Conservation (phyloP, 2,329 filamentous ascomycete species). For the Penicillium sp. region DNA sequence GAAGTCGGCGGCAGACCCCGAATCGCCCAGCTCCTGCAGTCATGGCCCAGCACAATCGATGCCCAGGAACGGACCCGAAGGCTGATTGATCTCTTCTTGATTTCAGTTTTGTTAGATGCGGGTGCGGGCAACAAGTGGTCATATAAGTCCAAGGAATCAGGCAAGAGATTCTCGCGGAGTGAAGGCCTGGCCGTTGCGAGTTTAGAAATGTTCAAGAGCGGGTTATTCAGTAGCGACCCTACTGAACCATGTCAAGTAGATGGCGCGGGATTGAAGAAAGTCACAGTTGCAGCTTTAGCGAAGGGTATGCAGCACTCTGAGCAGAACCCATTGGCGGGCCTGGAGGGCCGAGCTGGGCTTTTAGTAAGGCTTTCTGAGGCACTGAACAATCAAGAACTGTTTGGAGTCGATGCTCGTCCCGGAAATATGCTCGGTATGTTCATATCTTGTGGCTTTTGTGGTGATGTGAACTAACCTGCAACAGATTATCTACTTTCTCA, state of each 20-base stretch:
- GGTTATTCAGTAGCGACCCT: conserved; percentile 78
- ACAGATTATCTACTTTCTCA: conserved; percentile 89
- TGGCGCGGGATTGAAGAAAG: conserved; percentile 67
- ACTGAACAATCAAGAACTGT: conserved; percentile 75
- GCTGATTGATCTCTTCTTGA: conserved; percentile 59
- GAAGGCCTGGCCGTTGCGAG: conserved; percentile 79
- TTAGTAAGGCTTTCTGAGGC: conserved; percentile 72
- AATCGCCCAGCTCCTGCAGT: conserved; percentile 41
- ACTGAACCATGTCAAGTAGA: conserved; percentile 86
- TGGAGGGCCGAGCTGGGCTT: conserved; percentile 79
- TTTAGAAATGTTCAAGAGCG: conserved; percentile 90
- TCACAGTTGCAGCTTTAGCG: conserved; percentile 71
- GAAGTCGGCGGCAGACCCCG: conserved; percentile 54
- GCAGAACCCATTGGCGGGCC: conserved; percentile 74
- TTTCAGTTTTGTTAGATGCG: conserved; percentile 60
- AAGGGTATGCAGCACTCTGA: conserved; percentile 80
- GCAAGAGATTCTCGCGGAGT: conserved; percentile 74
- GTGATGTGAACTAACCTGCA: conserved; percentile 10
- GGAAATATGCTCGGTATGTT: conserved; percentile 85
- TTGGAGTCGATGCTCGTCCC: conserved; percentile 77
- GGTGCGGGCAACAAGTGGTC: conserved; percentile 88
- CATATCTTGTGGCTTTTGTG: conserved; percentile 8
- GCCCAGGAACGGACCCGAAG: conserved; percentile 49
- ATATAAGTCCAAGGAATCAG: conserved; percentile 88
- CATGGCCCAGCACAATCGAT: conserved; percentile 45